Base-by-base conservation (phyloP, 441 rosid species). In the Populus hybrid region DNA sequence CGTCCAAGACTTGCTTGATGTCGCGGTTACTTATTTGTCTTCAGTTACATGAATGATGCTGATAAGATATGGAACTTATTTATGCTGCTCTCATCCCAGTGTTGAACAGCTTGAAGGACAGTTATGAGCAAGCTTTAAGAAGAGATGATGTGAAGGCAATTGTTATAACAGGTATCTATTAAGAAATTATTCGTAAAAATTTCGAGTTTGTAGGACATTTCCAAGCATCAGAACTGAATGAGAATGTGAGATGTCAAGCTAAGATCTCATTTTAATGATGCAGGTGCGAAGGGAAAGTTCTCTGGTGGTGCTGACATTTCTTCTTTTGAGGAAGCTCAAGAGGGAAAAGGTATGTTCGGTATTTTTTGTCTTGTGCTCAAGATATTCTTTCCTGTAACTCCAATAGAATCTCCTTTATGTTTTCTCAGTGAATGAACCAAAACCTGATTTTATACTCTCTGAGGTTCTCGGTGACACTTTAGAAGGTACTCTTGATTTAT, bases 261-360 rank as follows among this genome's bases (percentile, higher is more conserved):
- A 78, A 75, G 40, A n/a, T 76, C 10, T 77, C 68, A 68, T 79
- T 68, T 40, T 14, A 6, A 77, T 74, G 78, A 66, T 72, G 69
- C 88, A 93, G 99, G 98, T 77, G 97, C 90, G 24, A 94, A 89
- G 28, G 98, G 95, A 69, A 96, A 86, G 86, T 96, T 96, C 85
- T 94, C 98, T 78, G 99, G 98, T 80, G 99, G 99, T 70, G 93
- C 92, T 83, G 99, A 94, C 81, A 93, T 96, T 70, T 57, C 92
- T 42, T 88, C 89, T 40, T 96, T 96, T 77, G 92, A 91, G 67
- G 89, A 81, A 76, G 30, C 92, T 67, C 95, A 87, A 83, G 73
- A 79, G 40, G 94, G 91, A 77, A 84, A 83, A 12, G 82, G 99
- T 92, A 86, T 76, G 82, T 74, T 64, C 61, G 50, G 34, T 80